A percentile compares a stretch with the other conserved stretches of the same genome.
These are phyloP conservation scores for Salvia miltiorrhiza DNA, from an alignment of 257 asterid genomes.

Conservation along the genomic window DNA sequence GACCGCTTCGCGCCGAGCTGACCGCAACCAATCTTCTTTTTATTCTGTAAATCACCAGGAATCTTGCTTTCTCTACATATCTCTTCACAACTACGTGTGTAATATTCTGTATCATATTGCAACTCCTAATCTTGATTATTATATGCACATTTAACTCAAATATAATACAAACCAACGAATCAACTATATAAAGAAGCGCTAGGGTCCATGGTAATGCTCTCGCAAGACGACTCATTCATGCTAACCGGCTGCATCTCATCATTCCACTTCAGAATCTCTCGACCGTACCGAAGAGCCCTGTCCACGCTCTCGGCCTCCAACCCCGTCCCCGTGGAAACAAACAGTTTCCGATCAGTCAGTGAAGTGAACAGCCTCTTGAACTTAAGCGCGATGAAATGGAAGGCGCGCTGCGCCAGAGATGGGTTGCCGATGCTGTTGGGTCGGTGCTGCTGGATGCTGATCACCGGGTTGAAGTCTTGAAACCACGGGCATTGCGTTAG, in stretches of 20 bases:
- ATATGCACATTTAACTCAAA: conserved; percentile 2
- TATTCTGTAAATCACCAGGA: conserved; percentile 1
- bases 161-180: background rate
- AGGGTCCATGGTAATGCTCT: conserved; percentile 55
- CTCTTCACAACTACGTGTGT: background rate
- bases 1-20: conserved; percentile 79
- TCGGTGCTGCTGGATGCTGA: conserved; percentile 34
- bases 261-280: conserved; percentile 73
- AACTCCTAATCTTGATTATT: background rate
- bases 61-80: background rate
- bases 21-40: background rate
- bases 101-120: background rate
- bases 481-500: conserved; percentile 72
- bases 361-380: conserved; percentile 56
- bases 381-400: conserved; percentile 63
- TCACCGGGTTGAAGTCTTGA: conserved; percentile 58
- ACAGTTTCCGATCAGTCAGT: conserved; percentile 50
- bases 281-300: conserved; percentile 43
- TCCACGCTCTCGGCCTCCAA: conserved; percentile 62
- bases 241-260: conserved; percentile 32
- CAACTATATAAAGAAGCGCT: conserved; percentile 37
- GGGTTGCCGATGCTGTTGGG: conserved; percentile 33
- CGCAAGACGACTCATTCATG: conserved; percentile 45
- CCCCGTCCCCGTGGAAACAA: conserved; percentile 51
- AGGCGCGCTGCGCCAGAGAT: conserved; percentile 59